phyloP scores from a whole-genome alignment of 208 protist species.

The Trypanosomatidae sp. region DNA sequence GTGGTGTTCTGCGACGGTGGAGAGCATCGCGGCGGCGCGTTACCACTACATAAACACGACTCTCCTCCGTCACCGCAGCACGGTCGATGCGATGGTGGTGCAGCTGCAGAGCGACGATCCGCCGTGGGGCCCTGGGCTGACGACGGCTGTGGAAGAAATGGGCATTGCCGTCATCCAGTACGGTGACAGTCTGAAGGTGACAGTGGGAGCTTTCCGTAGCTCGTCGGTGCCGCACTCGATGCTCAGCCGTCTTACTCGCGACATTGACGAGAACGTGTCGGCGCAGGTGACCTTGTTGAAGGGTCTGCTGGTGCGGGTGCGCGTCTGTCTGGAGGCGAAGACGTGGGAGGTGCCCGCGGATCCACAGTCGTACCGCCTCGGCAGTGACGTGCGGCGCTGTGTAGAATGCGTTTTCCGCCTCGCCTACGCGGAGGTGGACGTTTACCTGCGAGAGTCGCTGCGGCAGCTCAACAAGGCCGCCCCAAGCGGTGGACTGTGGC shows the following conservation, averaged over 20 bases:
- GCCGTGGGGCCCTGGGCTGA: conserved; percentile 17
- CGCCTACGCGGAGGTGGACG: conserved; percentile 51
- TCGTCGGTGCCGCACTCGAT: conserved; percentile 50
- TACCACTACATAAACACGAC: conserved; percentile 51
- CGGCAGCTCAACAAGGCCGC: conserved; percentile 50
- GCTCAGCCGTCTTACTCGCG: conserved; percentile 36
- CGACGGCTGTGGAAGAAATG: conserved; percentile 21
- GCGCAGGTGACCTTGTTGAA: conserved; percentile 32
- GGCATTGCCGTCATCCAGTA: conserved; percentile 20
- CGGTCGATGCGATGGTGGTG: conserved; percentile 36
- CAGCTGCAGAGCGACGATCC: conserved; percentile 63
- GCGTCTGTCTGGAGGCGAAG: conserved; percentile 26
- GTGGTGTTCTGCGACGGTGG: conserved; percentile 80
- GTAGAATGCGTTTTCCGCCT: conserved; percentile 43
- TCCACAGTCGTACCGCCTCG: conserved; percentile 37
- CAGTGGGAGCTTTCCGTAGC: conserved; percentile 22
- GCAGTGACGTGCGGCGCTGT: conserved; percentile 37
- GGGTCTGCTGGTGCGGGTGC: conserved; percentile 27
- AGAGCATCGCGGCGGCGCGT: conserved; percentile 76
- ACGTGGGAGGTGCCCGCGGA: conserved; percentile 30
- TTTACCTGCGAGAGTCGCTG: conserved; percentile 71
- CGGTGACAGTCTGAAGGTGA: conserved; percentile 27
- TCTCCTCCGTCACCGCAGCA: conserved; percentile 27
- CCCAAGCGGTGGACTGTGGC: conserved; percentile 9
- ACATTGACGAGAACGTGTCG: conserved; percentile 40